These are phyloP conservation scores for Fraxinus americana DNA, from an alignment of 257 asterid species.

Conservation along the genomic window DNA sequence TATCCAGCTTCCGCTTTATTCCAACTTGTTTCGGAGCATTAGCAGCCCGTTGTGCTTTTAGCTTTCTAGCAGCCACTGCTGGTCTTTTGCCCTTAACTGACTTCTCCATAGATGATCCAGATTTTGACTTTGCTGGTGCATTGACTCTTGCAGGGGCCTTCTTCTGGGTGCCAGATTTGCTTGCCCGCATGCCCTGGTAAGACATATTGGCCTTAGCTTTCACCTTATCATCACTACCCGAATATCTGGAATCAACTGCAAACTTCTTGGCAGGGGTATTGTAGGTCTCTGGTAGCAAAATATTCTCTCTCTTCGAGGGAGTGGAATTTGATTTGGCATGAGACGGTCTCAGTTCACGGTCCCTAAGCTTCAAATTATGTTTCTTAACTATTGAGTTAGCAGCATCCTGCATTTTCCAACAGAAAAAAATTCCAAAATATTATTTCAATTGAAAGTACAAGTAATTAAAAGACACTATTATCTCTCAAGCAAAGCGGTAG, in stretches of 20 bases:
- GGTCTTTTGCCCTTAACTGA: conserved; percentile 60
- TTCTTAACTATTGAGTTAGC: conserved; percentile 49
- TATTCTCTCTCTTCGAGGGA: conserved; percentile 47
- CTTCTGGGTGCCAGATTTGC: conserved; percentile 71
- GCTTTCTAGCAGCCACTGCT: conserved; percentile 85
- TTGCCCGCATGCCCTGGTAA: conserved; percentile 86
- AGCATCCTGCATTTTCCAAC: conserved; percentile 62
- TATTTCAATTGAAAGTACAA: not conserved
- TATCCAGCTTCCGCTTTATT: conserved; percentile 60
- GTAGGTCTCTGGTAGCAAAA: conserved; percentile 37
- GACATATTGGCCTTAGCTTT: conserved; percentile 37
- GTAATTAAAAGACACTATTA: not conserved
- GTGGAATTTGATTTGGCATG: conserved; percentile 56
- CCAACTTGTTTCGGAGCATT: conserved; percentile 47
- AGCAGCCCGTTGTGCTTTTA: conserved; percentile 41
- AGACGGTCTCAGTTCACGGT: conserved; percentile 75
- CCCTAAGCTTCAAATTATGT: conserved; percentile 61
- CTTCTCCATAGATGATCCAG: conserved; percentile 29
- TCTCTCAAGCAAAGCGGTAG: not conserved
- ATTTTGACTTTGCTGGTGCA: conserved; percentile 28
- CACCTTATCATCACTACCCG: conserved; percentile 31
- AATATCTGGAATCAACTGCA: conserved; percentile 33
- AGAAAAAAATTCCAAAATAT: not conserved
- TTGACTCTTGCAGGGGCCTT: conserved; percentile 39
- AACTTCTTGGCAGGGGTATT: conserved; percentile 45